Evolutionary conservation across 169 alveolate species (phyloP), one percentile per base, ranked within the genome.

Genomic region (Plasmodium adleri): DNA sequence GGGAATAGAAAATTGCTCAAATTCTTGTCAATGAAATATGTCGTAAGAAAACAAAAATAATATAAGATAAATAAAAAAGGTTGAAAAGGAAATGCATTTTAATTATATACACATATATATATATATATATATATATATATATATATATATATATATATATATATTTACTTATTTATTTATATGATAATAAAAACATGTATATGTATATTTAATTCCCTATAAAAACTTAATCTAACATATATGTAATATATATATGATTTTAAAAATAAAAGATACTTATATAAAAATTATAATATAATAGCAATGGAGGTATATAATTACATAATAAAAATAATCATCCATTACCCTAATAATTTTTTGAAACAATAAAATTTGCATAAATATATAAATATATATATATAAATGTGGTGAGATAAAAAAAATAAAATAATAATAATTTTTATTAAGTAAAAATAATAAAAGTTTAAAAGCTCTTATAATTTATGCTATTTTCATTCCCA

Each of bases 401-500:
- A 10, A 15, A 59, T 15, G 22, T 63, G 43, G 5, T 32, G 72
- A 15, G 62, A 26, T 4, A 9, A 62, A 15, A 60, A 60, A 47
- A 74, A 39, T 6, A 45, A 45, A 20, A 74, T 39, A 74, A 74
- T 22, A 17, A 17, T 47, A 62, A 63, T 62, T 60, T n/a, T 7
- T 22, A 62, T 75, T 45, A 74, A 32, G 58, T 0, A 60, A 71
- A 71, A 20, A 68, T 7, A 39, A 49, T 50, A 20, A 71, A 54
- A 58, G 47, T 32, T n/a, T 15, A 75, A 22, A 39, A 5, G 1
- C 39, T 28, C 39, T 28, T 28, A 28, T 28, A 22, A 10, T 8
- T 56, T 75, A 80, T n/a, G 90, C 90, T 66, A 80, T 80, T 68
- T 80, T 80, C 90, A 80, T 80, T 67, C 83, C 90, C 71, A 80